Evolutionary conservation across 2,329 filamentous ascomycete genomes (phyloP), one percentile per base, ranked within the genome.

Genomic region (Pseudogymnoascus sp.): DNA sequence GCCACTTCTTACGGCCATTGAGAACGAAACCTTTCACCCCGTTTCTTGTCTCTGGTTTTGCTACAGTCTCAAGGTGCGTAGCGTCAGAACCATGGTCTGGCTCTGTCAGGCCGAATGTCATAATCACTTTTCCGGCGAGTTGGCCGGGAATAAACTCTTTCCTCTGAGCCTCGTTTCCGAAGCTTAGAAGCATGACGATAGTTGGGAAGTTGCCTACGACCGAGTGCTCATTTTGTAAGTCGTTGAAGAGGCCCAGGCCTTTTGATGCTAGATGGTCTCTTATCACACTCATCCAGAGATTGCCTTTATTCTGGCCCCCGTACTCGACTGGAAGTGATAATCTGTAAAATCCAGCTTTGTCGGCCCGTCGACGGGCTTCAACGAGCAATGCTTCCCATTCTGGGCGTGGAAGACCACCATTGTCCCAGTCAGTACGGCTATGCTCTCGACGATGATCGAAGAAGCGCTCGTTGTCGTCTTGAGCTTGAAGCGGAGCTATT

Each of bases 381-480:
- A 62, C 67, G 12, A 86, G 73, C 0, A 87, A 71, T 1, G 74
- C 72, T 66, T 86, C 82, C 83, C 83, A 86, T 66, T 85, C 82
- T 47, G 75, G 70, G 5, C 76, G 77, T 0, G 84, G 83, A 2
- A 86, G 75, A 2, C 83, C 61, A 75, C 62, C 57, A 41, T 68
- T 66, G 5, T 68, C 67, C 82, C 82, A 86, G 67, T 86, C 78
- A 1, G 83, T 87, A 35, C 83, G 80, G 6, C 81, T 75, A 67
- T 85, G 77, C 66, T 87, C 83, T 64, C 83, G 80, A 15, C 83
- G 79, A 70, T 87, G 80, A 70, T 86, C 83, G 72, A 87, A 86
- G 77, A 87, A 87, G 62, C 82, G 79, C 60, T 82, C 75, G 68
- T 86, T 86, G 69, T 85, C 81, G 67, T 82, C 71, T 66, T 85